Evolutionary conservation across 2,329 filamentous ascomycete species (phyloP), one percentile per base, ranked within the genome.

Genomic region (Pseudopithomyces chartarum): DNA sequence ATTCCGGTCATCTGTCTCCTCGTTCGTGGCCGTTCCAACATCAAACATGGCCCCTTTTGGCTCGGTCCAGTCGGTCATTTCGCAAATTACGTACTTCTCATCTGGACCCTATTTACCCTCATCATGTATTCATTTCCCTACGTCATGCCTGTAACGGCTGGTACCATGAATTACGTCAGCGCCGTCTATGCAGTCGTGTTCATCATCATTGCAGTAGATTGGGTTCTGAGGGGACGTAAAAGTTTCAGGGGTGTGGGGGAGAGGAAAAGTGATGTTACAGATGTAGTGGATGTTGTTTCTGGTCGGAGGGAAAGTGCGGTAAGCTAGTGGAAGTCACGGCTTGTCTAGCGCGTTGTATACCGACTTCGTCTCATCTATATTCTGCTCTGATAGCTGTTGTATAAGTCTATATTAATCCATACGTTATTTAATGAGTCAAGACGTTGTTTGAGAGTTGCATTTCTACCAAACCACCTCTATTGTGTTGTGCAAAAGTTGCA

Each of bases 61-160:
- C 50, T 52, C 40, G 52, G 48, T 33, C 38, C 48, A 6, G 23
- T 51, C 26, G 48, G 80, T 1, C 56, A 77, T 20, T 63, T 78
- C 43, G 67, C 76, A 13, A 82, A 83, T 58, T 65, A 76, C 17
- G 71, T 82, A 6, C 70, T 81, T 0, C 67, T 83, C 13, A 40
- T 64, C 13, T 84, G 81, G 80, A 83, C 80, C 0, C 36, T 77
- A 26, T 81, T 84, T 60, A 82, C 81, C 0, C 71, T 83, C 47
- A 60, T 83, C 49, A 80, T 83, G 68, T 82, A 80, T 66, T 67
- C 57, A 17, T 71, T 74, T 52, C 73, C 73, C 0, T 74, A 73
- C 51, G 55, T 65, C 10, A 67, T 65, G 44, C 71, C 73, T 12
- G 68, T 74, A 13, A 10, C 20, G 6, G 57, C 71, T 4, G 57